A percentile compares a stretch with the other conserved stretches of the same genome.
Conservation (phyloP, 169 alveolate species). For the Ichthyophthirius multifiliis region DNA sequence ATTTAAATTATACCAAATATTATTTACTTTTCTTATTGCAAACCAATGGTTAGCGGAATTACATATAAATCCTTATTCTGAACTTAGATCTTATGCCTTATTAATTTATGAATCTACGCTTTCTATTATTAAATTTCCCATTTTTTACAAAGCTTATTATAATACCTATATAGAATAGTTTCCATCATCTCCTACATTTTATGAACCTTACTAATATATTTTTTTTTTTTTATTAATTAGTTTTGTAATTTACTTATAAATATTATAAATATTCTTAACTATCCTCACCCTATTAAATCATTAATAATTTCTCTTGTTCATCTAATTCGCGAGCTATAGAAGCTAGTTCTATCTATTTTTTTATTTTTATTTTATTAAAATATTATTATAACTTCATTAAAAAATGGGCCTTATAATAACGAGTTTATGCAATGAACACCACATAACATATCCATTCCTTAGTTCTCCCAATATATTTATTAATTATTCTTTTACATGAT, state of each 20-base stretch:
- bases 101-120: conserved; percentile 27
- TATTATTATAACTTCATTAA: conserved; percentile 33
- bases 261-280: conserved; percentile 18
- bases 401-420: conserved; percentile 63
- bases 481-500: background rate
- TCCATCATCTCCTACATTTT: conserved; percentile 74
- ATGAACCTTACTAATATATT: conserved; percentile 14
- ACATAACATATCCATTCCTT: conserved; percentile 66
- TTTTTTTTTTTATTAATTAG: background rate
- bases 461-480: conserved; percentile 63
- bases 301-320: conserved; percentile 37
- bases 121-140: conserved; percentile 27
- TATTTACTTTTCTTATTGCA: conserved; percentile 61
- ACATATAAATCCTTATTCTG: conserved; percentile 69
- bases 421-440: conserved; percentile 70
- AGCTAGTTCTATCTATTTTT: conserved; percentile 23
- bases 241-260: conserved; percentile 5
- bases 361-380: too few species aligned
- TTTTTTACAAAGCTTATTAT: conserved; percentile 40
- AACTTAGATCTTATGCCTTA: conserved; percentile 40
- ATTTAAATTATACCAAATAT: conserved; percentile 69
- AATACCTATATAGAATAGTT: conserved; percentile 62
- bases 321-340: conserved; percentile 57
- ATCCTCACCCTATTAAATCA: conserved; percentile 1
- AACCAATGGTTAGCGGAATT: conserved; percentile 75